Evolutionary conservation across 306 rosid species (phyloP).

Genomic region (Carpinus fangiana): DNA sequence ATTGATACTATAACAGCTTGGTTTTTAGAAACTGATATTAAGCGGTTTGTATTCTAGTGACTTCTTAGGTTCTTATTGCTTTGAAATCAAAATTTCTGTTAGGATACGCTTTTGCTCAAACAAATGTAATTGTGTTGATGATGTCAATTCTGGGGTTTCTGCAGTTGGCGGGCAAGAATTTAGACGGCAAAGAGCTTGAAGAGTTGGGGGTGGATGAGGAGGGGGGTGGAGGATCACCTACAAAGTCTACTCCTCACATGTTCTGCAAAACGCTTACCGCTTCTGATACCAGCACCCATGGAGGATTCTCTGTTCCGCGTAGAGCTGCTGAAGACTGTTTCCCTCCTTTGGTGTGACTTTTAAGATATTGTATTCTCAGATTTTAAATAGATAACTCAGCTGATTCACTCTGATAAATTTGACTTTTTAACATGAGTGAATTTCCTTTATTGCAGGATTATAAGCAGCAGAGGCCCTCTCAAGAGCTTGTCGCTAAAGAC

Average conservation of each 20-base stretch:
- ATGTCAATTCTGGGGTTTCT: constrained; percentile 31
- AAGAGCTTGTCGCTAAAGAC: constrained; percentile 94
- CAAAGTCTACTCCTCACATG: constrained; percentile 94
- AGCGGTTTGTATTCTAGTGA: constrained; percentile 5
- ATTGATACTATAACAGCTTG: constrained; percentile 21
- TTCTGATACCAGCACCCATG: constrained; percentile 95
- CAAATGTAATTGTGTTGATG: not conserved
- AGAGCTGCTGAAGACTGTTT: constrained; percentile 99
- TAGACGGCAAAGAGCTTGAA: constrained; percentile 63
- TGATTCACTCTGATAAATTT: not conserved
- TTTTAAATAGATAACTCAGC: not conserved
- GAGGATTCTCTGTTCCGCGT: constrained; percentile 97
- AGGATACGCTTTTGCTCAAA: constrained; percentile 20
- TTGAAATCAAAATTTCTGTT: constrained; percentile 20
- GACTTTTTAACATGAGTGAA: constrained; percentile 17
- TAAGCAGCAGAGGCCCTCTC: constrained; percentile 93
- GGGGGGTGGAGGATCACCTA: constrained; percentile 65
- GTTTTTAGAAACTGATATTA: constrained; percentile 25
- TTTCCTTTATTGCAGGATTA: constrained; percentile 62
- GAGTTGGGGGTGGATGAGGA: constrained; percentile 63
- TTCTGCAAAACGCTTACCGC: constrained; percentile 98
- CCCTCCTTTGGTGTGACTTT: constrained; percentile 74
- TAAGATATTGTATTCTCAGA: constrained; percentile 19
- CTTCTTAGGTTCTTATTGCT: constrained; percentile 23
- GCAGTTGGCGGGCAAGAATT: constrained; percentile 59